phyloP scores from a whole-genome alignment of 2,329 filamentous ascomycete species.

The Fusarium decemcellulare region DNA sequence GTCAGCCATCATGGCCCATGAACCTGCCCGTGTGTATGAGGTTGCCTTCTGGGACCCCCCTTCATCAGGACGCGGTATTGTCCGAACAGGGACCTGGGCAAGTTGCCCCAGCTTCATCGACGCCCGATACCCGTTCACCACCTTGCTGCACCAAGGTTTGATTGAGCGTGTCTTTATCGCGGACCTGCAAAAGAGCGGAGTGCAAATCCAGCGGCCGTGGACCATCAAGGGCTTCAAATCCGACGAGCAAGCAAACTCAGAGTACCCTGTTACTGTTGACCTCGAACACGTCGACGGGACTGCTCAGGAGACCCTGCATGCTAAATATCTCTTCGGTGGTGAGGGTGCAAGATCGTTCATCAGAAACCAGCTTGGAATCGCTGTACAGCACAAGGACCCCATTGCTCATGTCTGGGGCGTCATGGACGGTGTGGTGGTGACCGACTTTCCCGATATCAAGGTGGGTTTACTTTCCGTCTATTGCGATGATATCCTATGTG shows the following conservation, averaged over 20 bases:
- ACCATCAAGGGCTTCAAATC: conserved; percentile 73
- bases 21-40: conserved; percentile 88
- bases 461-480: conserved; percentile 51
- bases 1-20: conserved; percentile 86
- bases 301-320: conserved; percentile 74
- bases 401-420: conserved; percentile 83
- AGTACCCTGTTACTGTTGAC: conserved; percentile 86
- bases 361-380: conserved; percentile 76
- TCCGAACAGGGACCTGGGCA: conserved; percentile 82
- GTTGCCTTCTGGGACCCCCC: conserved; percentile 81
- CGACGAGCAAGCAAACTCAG: conserved; percentile 67
- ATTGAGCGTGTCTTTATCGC: conserved; percentile 80
- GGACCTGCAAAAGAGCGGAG: conserved; percentile 74
- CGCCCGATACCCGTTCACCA: conserved; percentile 79
- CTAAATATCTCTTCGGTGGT: conserved; percentile 80
- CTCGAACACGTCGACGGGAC: conserved; percentile 84
- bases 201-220: conserved; percentile 75
- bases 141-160: conserved; percentile 78
- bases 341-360: conserved; percentile 80
- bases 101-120: conserved; percentile 89
- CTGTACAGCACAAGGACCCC: conserved; percentile 79
- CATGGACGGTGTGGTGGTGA: conserved; percentile 80
- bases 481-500: neutral
- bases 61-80: conserved; percentile 69
- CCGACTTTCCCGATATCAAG: conserved; percentile 84